phyloP scores from a whole-genome alignment of 2,329 filamentous ascomycete genomes.

The Berkeleyomyces basicola region DNA sequence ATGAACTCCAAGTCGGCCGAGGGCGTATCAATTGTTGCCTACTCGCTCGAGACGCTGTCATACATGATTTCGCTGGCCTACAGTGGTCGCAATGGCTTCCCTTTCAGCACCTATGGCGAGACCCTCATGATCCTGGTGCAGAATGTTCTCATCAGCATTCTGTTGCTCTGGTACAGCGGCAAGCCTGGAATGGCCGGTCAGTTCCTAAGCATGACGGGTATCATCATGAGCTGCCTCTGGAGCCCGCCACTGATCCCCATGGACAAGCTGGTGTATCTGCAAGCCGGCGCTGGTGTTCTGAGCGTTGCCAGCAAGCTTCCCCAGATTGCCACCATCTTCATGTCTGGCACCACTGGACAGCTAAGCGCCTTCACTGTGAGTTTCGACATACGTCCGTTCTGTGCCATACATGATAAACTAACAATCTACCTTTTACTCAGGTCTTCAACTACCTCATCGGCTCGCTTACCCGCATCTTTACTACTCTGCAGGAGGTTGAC shows the following conservation, averaged over 20 bases:
- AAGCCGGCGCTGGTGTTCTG: conserved; percentile 68
- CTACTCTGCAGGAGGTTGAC: conserved; percentile 90
- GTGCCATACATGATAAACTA: neutral
- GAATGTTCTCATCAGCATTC: conserved; percentile 73
- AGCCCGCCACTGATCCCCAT: conserved; percentile 54
- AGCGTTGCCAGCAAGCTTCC: conserved; percentile 84
- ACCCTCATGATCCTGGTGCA: conserved; percentile 81
- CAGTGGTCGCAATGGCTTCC: conserved; percentile 78
- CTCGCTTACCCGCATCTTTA: conserved; percentile 89
- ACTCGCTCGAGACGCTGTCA: conserved; percentile 75
- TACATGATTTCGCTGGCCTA: conserved; percentile 87
- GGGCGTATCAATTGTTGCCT: conserved; percentile 78
- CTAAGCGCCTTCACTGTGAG: conserved; percentile 88
- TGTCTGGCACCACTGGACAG: conserved; percentile 79
- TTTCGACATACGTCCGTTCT: conserved; percentile 16
- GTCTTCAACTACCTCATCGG: conserved; percentile 97
- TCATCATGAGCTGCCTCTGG: conserved; percentile 45
- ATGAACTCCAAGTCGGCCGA: conserved; percentile 61
- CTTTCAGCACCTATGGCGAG: conserved; percentile 95
- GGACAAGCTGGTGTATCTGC: conserved; percentile 53
- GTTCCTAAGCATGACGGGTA: conserved; percentile 43
- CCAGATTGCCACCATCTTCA: conserved; percentile 76
- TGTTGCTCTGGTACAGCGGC: conserved; percentile 74
- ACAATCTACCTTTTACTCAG: conserved; percentile 28
- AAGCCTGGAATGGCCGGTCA: conserved; percentile 50